Base-by-base conservation (phyloP, 2,329 filamentous ascomycete species). In the Mycogone perniciosa region DNA sequence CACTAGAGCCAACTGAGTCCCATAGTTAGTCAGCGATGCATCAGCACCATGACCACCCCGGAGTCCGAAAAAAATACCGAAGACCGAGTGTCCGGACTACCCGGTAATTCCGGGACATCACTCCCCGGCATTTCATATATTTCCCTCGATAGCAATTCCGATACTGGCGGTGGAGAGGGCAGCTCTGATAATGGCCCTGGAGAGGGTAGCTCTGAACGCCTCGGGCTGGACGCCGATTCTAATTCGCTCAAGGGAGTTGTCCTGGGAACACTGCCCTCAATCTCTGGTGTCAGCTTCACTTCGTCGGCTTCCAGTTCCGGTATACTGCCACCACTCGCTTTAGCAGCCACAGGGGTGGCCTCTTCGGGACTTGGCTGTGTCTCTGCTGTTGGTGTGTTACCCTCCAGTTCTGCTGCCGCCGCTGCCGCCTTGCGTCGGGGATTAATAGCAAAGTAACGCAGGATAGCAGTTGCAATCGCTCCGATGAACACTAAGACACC, bases 91-190 rank as follows among this genome's bases (percentile, higher is more conserved):
- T n/a, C n/a, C n/a, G n/a, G 37, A 7, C 48, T 51, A 13, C 50
- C 50, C n/a, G 43, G 39, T 2, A 52, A 45, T 42, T 54, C 52
- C 11, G 52, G 49, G 9, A 54, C 52, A 10, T 54, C 52, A 13
- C 52, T 54, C 11, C 52, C 52, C 5, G 48, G 52, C 52, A 54
- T 54, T 26, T 54, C 52, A 31, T 38, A 51, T 30, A 54, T 52
- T 13, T 54, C 48, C 9, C 31, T 51, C 4, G 48, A 51, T 11
- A 54, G 20, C 1, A 54, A 30, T 9, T 54, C 52, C 9, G 52
- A 41, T n/a, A 51, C 31, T 34, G 49, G 48, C 35, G n/a, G 44
- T 11, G 48, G 45, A 33, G 7, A 8, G 13, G 40, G 27, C 3
- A 52, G 30, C 3, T 52, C 50, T 8, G 50, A 35, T 9, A n/a